Percentiles rank a stretch among this genome's conserved stretches.
Evolutionary conservation across 805 yeast genomes (phyloP).

Genomic region (Candida fluviatilis): DNA sequence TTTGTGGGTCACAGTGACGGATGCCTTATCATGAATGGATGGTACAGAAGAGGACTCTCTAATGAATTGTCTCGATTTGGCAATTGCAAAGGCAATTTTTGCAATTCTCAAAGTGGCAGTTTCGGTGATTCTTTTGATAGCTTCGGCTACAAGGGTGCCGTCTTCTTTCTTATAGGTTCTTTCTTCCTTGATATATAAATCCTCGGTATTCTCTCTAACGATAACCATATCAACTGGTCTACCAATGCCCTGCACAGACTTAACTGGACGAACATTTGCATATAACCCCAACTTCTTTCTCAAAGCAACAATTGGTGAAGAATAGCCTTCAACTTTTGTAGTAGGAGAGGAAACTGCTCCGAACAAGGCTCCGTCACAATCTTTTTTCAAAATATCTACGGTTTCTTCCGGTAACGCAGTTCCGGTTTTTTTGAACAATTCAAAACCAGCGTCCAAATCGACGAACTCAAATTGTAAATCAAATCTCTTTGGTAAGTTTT

Average conservation of each 20-base stretch:
- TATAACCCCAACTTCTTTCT: conserved; percentile 92
- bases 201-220: conserved; percentile 98
- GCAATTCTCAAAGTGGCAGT: conserved; percentile 83
- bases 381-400: conserved; percentile 65
- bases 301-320: conserved; percentile 98
- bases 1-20: conserved; percentile 92
- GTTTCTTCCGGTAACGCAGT: conserved; percentile 94
- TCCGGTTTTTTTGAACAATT: conserved; percentile 90
- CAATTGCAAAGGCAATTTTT: conserved; percentile 86
- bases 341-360: conserved; percentile 98
- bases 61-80: conserved; percentile 80
- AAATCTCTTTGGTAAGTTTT: conserved; percentile 71
- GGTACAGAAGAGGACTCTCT: conserved; percentile 45
- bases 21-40: conserved; percentile 45
- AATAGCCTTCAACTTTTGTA: conserved; percentile 90
- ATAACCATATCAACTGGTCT: conserved; percentile 95
- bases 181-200: conserved; percentile 93
- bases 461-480: conserved; percentile 83
- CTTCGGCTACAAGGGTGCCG: conserved; percentile 92
- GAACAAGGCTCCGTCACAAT: conserved; percentile 95
- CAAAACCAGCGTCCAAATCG: conserved; percentile 90
- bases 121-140: conserved; percentile 93
- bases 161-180: conserved; percentile 66
- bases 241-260: conserved; percentile 80
- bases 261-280: conserved; percentile 97